Base-by-base conservation (phyloP, 805 yeast species). In the Sugiyamaella lignohabitans region DNA sequence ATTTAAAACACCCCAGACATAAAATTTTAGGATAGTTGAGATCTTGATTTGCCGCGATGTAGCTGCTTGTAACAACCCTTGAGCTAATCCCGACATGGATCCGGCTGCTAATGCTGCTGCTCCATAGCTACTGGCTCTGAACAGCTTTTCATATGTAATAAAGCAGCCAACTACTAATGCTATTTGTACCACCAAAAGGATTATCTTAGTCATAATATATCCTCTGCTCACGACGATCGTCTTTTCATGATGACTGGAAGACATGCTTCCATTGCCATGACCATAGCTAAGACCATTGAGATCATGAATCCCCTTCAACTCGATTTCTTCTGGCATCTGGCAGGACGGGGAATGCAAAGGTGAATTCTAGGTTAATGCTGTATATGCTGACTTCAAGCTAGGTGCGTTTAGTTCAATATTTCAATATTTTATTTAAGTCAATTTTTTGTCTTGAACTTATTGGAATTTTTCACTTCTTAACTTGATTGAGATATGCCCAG, bases 1-100 rank as follows among this genome's bases (percentile, higher is more conserved):
- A 22, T 60, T 59, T 37, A 59, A 45, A 10, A 57, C 59, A 1
- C 69, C 69, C 69, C 69, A 65, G 2, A 62, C 63, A 40, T 64
- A 63, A 49, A 64, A 65, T 47, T 63, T 63, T 44, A 57, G 36
- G 6, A 63, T 46, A 8, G 47, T 46, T 16, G 54, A 34, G 5
- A 39, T 20, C 22, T 36, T 24, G n/a, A 48, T 20, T 21, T 39
- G 40, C 18, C 45, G 41, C 14, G 40, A 22, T 18, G 50, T 23
- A 32, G 53, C 36, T 10, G 58, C 53, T 47, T 64, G 67, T 34
- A 62, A 49, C 2, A 63, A 48, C n/a, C 62, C 59, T 50, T 64
- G 66, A 38, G 66, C 55, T 38, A 62, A 53, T 4, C 67, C 67
- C 18, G 65, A 54, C 46, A 63, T 50, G 5, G 55, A 49, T 3